Evolutionary conservation across 305 asterid genomes (phyloP).

Genomic region (Rubia peregrina): DNA sequence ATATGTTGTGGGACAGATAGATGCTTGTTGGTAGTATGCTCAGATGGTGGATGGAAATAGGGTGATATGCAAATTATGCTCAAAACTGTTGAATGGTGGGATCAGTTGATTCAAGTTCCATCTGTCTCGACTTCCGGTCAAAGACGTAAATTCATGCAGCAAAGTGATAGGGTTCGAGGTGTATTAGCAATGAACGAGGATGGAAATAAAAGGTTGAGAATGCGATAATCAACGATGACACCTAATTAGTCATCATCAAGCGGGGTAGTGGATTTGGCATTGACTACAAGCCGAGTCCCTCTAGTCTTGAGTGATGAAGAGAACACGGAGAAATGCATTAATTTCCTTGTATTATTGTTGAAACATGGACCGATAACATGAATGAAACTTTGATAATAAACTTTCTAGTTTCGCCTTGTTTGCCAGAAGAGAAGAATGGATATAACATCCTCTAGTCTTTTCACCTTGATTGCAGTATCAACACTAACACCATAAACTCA

Average conservation of each 20-base stretch:
- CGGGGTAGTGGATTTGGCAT: too few relatives aligned
- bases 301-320: conserved; percentile 39
- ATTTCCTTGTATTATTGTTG: conserved; percentile 66
- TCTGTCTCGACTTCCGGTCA: conserved; percentile 78
- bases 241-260: too few relatives aligned
- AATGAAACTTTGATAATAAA: conserved; percentile 63
- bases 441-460: too few relatives aligned
- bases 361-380: conserved; percentile 85
- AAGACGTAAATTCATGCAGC: conserved; percentile 91
- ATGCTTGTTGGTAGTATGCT: conserved; percentile 87
- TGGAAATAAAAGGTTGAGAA: conserved; percentile 8
- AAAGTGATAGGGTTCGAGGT: conserved; percentile 66
- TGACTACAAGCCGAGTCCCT: conserved; percentile 40
- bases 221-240: too few relatives aligned
- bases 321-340: conserved; percentile 67
- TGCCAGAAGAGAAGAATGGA: too few relatives aligned
- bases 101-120: conserved; percentile 86
- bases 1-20: conserved; percentile 50
- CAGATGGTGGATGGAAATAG: conserved; percentile 86
- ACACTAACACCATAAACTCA: too few relatives aligned
- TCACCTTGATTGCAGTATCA: too few relatives aligned
- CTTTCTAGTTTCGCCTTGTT: conserved; percentile 47
- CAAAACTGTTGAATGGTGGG: conserved; percentile 77
- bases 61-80: conserved; percentile 85
- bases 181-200: conserved; percentile 64